Evolutionary conservation across 1,284 basidiomycete genomes (phyloP), one percentile per base, ranked within the genome.

Genomic region (Garcileccinum viscosum): DNA sequence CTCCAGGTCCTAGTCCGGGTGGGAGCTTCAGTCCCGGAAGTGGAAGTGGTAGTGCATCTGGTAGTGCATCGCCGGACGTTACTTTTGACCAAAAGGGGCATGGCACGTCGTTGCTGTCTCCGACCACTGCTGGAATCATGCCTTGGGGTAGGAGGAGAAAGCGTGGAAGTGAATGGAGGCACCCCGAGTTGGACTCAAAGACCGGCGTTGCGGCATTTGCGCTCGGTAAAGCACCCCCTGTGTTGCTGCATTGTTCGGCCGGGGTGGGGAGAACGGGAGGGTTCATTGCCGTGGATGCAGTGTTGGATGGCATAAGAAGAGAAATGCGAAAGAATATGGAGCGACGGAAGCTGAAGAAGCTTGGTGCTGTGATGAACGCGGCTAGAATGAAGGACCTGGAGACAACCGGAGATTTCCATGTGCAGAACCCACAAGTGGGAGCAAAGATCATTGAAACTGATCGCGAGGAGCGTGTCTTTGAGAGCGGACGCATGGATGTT

Each of bases 211-310:
- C 86, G 32, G 77, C 82, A 62, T 84, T 85, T 71, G 86, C 86
- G 7, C 73, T 84, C 62, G 85, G 84, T 15, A 82, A 80, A 69
- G 74, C 79, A 22, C 77, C 84, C 37, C 91, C 92, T 1, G 86
- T 94, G 17, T 76, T 95, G 50, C 78, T 95, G 69, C 91, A 94
- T 82, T 96, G 95, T 77, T 96, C 95, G 24, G 96, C 96, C 0
- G 96, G 96, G 19, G 95, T 97, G 5, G 96, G 96, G 0, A 87
- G 96, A 47, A 98, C 96, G 0, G 96, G 96, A 32, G 94, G 94
- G 50, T 98, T 94, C 80, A 96, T 98, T 76, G 90, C 94, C 15
- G 89, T 97, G 5, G 95, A 97, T 80, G 92, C 95, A 2, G 86
- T 96, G 47, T 82, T 97, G 56, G 95, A 97, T 76, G 92, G 89